Conservation (phyloP, 2,329 filamentous ascomycete genomes). For the Huntiella savannae region DNA sequence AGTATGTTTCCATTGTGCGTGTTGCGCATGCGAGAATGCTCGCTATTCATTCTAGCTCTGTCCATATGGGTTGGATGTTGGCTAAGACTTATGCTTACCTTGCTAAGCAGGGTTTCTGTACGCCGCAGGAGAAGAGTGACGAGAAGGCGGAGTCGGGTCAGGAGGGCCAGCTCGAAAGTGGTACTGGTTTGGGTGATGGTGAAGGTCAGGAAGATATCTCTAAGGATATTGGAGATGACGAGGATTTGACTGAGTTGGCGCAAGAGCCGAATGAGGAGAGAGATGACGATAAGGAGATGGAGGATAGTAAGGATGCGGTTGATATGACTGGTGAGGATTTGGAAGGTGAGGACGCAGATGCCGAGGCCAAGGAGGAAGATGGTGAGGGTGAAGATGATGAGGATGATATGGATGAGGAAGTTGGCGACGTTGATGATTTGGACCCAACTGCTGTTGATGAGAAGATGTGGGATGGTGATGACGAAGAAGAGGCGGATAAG, state of each 20-base stretch:
- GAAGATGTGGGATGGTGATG: slow-evolving; percentile 93
- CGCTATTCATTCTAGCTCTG: slow-evolving; percentile 48
- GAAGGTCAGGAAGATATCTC: slow-evolving; percentile 95
- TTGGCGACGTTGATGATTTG: slow-evolving; percentile 76
- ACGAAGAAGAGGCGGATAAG: slow-evolving; percentile 62
- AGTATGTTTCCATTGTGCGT: slow-evolving; percentile 47
- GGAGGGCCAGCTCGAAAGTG: slow-evolving; percentile 66
- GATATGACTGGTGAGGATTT: slow-evolving; percentile 86
- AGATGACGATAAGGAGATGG: slow-evolving; percentile 42
- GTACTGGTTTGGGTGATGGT: slow-evolving; percentile 85
- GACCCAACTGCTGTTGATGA: slow-evolving; percentile 85
- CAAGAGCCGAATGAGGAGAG: slow-evolving; percentile 58
- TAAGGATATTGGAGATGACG: slow-evolving; percentile 85
- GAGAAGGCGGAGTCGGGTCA: slow-evolving; percentile 53
- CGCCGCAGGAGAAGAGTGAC: slow-evolving; percentile 61
- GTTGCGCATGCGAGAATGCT: slow-evolving; percentile 39
- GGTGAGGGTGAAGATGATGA: slow-evolving; percentile 46
- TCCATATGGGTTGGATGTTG: slow-evolving; percentile 57
- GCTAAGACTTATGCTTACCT: slow-evolving; percentile 62
- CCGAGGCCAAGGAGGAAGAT: slow-evolving; percentile 38
- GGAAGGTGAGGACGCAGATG: slow-evolving; percentile 59
- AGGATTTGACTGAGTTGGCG: slow-evolving; percentile 79
- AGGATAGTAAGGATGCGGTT: slow-evolving; percentile 70
- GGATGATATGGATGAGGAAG: slow-evolving; percentile 73
- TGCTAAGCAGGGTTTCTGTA: slow-evolving; percentile 75